Evolutionary conservation across 495 filamentous ascomycete species (phyloP), one percentile per base, ranked within the genome.

Genomic region (Neurospora sp.): DNA sequence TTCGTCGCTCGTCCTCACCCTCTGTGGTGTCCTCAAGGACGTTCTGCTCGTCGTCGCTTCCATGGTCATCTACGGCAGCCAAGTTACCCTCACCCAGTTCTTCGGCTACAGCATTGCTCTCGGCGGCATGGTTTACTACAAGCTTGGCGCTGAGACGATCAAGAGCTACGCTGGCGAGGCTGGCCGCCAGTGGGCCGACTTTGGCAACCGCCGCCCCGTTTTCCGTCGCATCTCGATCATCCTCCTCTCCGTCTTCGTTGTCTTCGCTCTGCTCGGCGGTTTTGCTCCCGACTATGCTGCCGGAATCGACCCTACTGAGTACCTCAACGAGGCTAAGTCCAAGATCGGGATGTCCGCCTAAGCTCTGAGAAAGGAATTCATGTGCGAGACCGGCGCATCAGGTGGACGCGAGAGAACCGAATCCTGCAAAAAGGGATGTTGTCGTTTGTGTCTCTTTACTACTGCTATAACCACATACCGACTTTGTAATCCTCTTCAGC

Each of bases 1-100:
- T 31, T 98, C 95, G 0, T 95, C 94, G 70, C 89, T 99, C 59
- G 94, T 98, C 79, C 93, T 98, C 82, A 98, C 96, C 46, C 92
- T 99, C 70, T 98, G 93, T 83, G 96, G 96, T 85, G 94, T 99
- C 73, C 90, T 98, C 79, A 99, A 99, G 88, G 96, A 99, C 86
- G 95, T 99, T 76, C 89, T 99, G 74, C 92, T 99, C 39, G 94
- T 99, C 69, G 84, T 86, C 71, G 92, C 93, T 71, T 97, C 93
- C 72, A 96, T 98, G 88, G 79, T 92, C 74, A 91, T 99, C 82
- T 97, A 93, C 91, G 86, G 90, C 73, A 96, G 93, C 74, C 89
- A 90, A 31, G 91, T 99, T 78, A 88, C 92, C 27, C 81, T 81
- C 66, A 89, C 96, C 66, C 96, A 99, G 84, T 91, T 92, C 84